Evolutionary conservation across 169 alveolate species (phyloP).

Genomic region (Plasmodium knowlesi): DNA sequence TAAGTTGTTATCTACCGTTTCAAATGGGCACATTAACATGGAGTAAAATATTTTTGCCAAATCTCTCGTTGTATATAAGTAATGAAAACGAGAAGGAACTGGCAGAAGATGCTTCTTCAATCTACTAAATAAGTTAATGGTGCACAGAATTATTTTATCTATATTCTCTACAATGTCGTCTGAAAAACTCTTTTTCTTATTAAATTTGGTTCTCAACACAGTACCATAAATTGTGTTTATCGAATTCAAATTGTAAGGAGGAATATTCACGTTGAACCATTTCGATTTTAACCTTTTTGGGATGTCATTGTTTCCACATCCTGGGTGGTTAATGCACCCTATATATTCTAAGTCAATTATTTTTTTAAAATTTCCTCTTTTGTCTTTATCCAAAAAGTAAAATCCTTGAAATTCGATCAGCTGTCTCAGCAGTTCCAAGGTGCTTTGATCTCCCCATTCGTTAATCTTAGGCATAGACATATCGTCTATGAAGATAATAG

Average conservation of each 20-base stretch:
- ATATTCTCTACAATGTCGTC: conserved; percentile 87
- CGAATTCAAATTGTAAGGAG: conserved; percentile 93
- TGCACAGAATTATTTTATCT: conserved; percentile 89
- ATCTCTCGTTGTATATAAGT: conserved; percentile 96
- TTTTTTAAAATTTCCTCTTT: conserved; percentile 94
- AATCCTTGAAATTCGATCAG: conserved; percentile 95
- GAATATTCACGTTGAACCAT: conserved; percentile 95
- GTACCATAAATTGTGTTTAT: conserved; percentile 96
- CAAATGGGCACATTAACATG: conserved; percentile 81
- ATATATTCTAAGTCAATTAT: conserved; percentile 92
- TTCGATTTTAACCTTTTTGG: conserved; percentile 96
- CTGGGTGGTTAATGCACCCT: conserved; percentile 97
- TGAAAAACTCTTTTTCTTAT: conserved; percentile 89
- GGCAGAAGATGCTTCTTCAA: conserved; percentile 78
- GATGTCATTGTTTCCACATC: conserved; percentile 97
- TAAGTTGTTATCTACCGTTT: conserved; percentile 81
- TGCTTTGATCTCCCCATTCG: conserved; percentile 97
- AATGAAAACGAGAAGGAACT: conserved; percentile 97
- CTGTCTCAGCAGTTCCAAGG: conserved; percentile 94
- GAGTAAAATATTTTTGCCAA: conserved; percentile 97
- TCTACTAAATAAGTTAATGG: conserved; percentile 92
- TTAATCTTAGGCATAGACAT: conserved; percentile 96
- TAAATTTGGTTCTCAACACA: conserved; percentile 92
- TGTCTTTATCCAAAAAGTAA: conserved; percentile 94
- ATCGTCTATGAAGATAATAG: conserved; percentile 96